Percentiles rank a stretch among this genome's conserved stretches.
Conservation (phyloP, 345 rosid genomes). For the Triadica sebifera region DNA sequence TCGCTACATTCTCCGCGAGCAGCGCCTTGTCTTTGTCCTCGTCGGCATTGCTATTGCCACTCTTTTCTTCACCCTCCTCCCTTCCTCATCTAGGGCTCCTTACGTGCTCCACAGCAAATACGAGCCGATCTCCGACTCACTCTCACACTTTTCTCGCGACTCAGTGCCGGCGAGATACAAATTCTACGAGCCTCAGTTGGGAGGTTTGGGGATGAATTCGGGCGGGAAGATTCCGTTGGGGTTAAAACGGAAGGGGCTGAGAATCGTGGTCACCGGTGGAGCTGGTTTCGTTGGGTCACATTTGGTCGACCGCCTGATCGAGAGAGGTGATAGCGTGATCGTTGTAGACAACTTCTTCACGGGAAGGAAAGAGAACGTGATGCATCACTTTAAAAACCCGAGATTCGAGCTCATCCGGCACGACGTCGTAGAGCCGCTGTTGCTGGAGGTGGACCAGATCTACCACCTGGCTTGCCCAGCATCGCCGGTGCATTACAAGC, state of each 20-base stretch:
- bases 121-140: constrained; percentile 32
- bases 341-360: constrained; percentile 99
- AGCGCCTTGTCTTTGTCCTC: constrained; percentile 83
- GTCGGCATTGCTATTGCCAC: constrained; percentile 89
- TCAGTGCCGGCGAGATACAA: constrained; percentile 15
- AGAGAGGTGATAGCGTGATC: constrained; percentile 90
- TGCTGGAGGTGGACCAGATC: constrained; percentile 98
- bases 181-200: constrained; percentile 34
- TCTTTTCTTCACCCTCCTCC: constrained; percentile 54
- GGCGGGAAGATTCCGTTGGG: constrained; percentile 88
- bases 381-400: constrained; percentile 94
- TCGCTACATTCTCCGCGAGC: constrained; percentile 82
- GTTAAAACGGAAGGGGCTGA: constrained; percentile 65
- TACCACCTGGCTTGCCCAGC: constrained; percentile 98
- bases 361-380: constrained; percentile 90
- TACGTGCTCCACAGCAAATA: constrained; percentile 5
- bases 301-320: constrained; percentile 87
- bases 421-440: constrained; percentile 90
- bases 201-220: constrained; percentile 35
- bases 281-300: constrained; percentile 99
- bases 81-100: constrained; percentile 25
- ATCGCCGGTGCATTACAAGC: constrained; percentile 96
- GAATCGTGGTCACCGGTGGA: constrained; percentile 95
- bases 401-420: constrained; percentile 89
- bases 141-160: constrained; percentile 26